Percentiles rank a stretch among this genome's conserved stretches.
Conservation (phyloP, 805 yeast genomes). For the Wickerhamomyces rabaulensis region DNA sequence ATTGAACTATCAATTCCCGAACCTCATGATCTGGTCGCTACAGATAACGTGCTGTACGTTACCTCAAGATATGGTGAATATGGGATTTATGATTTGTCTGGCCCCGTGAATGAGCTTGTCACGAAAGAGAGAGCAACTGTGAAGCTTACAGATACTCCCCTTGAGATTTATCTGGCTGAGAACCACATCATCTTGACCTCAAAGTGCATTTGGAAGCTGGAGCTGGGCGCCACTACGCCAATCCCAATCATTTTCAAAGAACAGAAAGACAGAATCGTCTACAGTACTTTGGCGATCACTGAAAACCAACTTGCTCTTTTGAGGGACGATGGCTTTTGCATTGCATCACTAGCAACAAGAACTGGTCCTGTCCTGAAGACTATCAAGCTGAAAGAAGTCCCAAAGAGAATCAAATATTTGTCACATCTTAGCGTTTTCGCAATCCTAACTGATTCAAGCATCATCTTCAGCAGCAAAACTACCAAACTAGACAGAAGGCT, state of each 20-base stretch:
- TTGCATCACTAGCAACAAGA: slow-evolving; percentile 14
- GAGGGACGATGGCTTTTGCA: slow-evolving; percentile 30
- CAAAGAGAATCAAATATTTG: slow-evolving; percentile 24
- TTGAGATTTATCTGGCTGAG: slow-evolving; percentile 9
- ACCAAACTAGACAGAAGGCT: slow-evolving; percentile 7
- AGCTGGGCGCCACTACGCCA: slow-evolving; percentile 6
- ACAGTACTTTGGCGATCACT: slow-evolving; percentile 6
- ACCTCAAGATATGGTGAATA: slow-evolving; percentile 21
- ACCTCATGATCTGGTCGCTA: slow-evolving; percentile 19
- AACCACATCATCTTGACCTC: slow-evolving; percentile 15
- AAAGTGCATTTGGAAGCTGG: slow-evolving; percentile 16
- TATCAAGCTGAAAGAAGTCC: slow-evolving; percentile 21
- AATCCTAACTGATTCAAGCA: slow-evolving; percentile 12
- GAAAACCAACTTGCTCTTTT: slow-evolving; percentile 20
- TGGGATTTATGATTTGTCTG: slow-evolving; percentile 2
- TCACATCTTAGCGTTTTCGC: slow-evolving; percentile 19
- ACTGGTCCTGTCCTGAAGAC: slow-evolving; percentile 19
- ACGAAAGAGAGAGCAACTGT: background rate
- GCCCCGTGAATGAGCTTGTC: background rate
- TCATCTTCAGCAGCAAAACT: slow-evolving; percentile 16
- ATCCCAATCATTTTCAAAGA: slow-evolving; percentile 19
- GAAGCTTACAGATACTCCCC: slow-evolving; percentile 13
- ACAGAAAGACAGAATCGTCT: slow-evolving; percentile 8
- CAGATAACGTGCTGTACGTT: slow-evolving; percentile 11
- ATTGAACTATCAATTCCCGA: slow-evolving; percentile 1